A percentile compares a stretch with the other conserved stretches of the same genome.
Evolutionary conservation across 2,329 filamentous ascomycete genomes (phyloP).

Genomic region (Chrysoporthe deuterocubensis): DNA sequence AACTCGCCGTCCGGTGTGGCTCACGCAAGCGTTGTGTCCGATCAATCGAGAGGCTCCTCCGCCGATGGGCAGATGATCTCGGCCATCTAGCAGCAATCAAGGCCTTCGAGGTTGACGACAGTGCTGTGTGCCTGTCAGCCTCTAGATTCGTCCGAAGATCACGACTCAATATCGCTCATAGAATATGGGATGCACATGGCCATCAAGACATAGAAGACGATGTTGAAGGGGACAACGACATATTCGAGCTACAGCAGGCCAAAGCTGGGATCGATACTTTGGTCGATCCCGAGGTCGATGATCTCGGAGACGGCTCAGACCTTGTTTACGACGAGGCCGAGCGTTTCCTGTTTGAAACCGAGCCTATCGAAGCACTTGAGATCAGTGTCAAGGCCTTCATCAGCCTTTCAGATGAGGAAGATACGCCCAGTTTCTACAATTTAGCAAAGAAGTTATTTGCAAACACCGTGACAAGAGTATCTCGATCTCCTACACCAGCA

Average conservation of each 20-base stretch:
- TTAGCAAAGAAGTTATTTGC: neutral
- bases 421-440: neutral
- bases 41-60: constrained; percentile 7
- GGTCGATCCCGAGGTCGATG: neutral
- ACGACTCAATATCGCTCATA: neutral
- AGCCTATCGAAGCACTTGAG: constrained; percentile 11
- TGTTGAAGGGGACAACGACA: neutral
- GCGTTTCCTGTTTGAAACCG: constrained; percentile 15
- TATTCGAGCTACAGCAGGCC: neutral
- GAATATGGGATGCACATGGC: constrained; percentile 15
- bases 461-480: neutral
- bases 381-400: constrained; percentile 10
- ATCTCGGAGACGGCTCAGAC: neutral
- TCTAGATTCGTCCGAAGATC: constrained; percentile 7
- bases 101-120: neutral
- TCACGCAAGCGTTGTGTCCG: neutral
- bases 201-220: neutral
- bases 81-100: neutral
- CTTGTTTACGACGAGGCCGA: constrained; percentile 8
- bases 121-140: neutral
- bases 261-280: neutral
- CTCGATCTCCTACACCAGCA: neutral
- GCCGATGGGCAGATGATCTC: constrained; percentile 15
- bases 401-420: neutral
- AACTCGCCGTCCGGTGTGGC: neutral